Evolutionary conservation across 2,329 filamentous ascomycete species (phyloP).

Genomic region (Aspergillus sp.): DNA sequence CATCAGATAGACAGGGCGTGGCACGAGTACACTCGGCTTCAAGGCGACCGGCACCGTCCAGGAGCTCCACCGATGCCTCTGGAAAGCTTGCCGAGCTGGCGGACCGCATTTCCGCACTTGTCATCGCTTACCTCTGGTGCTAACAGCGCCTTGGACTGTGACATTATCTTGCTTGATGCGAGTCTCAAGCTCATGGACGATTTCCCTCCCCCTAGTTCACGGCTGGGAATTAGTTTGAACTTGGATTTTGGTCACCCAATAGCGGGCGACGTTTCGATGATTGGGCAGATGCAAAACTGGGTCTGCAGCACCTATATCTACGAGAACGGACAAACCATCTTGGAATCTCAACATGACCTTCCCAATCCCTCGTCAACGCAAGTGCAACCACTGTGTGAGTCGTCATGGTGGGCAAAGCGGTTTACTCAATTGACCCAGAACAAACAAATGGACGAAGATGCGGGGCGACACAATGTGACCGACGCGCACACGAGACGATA

Average conservation of each 20-base stretch:
- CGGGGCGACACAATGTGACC: slow-evolving; percentile 26
- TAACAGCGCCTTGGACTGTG: slow-evolving; percentile 30
- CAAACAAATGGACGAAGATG: slow-evolving; percentile 32
- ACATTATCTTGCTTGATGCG: slow-evolving; percentile 40
- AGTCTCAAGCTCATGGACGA: slow-evolving; percentile 39
- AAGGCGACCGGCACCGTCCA: slow-evolving; percentile 31
- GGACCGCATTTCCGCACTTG: slow-evolving; percentile 35
- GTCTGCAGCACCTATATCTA: slow-evolving; percentile 39
- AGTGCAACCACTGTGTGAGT: slow-evolving; percentile 39
- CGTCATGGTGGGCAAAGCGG: slow-evolving; percentile 39
- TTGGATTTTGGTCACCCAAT: slow-evolving; percentile 34
- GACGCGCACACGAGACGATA: slow-evolving; percentile 31
- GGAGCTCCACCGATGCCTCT: slow-evolving; percentile 30
- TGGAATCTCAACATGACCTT: slow-evolving; percentile 28
- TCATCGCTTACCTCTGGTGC: slow-evolving; percentile 28
- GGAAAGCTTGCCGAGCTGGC: slow-evolving; percentile 37
- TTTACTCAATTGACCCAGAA: slow-evolving; percentile 38
- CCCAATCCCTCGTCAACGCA: slow-evolving; percentile 30
- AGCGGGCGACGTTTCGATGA: slow-evolving; percentile 24
- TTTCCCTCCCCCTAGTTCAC: slow-evolving; percentile 36
- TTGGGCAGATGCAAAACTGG: slow-evolving; percentile 37
- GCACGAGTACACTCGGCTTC: slow-evolving; percentile 39
- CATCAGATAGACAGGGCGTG: slow-evolving; percentile 33
- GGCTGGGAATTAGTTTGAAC: slow-evolving; percentile 37
- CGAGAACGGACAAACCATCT: slow-evolving; percentile 26